Evolutionary conservation across 108 stramenopile species (phyloP).

Genomic region (Epipyxis sp.): DNA sequence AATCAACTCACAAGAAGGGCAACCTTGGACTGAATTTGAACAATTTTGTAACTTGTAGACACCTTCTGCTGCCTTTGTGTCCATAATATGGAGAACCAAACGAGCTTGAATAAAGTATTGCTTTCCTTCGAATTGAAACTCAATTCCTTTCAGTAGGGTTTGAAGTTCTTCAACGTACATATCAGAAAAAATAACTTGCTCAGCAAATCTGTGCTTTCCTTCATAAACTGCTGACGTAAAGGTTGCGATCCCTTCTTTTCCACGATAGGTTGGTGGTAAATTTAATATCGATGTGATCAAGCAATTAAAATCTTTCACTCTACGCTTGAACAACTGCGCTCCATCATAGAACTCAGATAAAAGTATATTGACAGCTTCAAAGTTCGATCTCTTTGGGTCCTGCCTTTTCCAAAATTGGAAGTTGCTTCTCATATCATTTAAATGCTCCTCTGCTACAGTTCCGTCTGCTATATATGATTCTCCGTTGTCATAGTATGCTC

Average conservation of each 20-base stretch:
- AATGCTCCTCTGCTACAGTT: not conserved
- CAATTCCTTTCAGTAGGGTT: slow-evolving; percentile 21
- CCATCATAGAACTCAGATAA: slow-evolving; percentile 25
- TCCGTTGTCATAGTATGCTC: not conserved
- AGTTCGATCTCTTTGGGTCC: slow-evolving; percentile 10
- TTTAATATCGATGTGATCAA: slow-evolving; percentile 9
- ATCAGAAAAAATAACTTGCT: slow-evolving; percentile 18
- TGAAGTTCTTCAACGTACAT: not conserved
- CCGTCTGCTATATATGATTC: slow-evolving; percentile 1
- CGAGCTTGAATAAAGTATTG: slow-evolving; percentile 28
- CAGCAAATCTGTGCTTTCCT: slow-evolving; percentile 3
- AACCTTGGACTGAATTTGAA: slow-evolving; percentile 4
- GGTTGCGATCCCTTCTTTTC: not conserved
- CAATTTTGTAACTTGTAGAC: not conserved
- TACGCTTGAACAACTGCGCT: slow-evolving; percentile 11
- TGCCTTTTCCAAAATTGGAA: slow-evolving; percentile 8
- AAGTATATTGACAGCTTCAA: not conserved
- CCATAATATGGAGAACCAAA: slow-evolving; percentile 22
- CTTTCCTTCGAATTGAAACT: not conserved
- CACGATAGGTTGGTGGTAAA: slow-evolving; percentile 23
- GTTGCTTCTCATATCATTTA: slow-evolving; percentile 1
- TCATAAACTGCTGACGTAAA: slow-evolving; percentile 18
- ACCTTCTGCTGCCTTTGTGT: slow-evolving; percentile 16
- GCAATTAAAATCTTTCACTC: not conserved
- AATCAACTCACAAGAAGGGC: slow-evolving; percentile 4